Evolutionary conservation across 495 filamentous ascomycete species (phyloP), one percentile per base, ranked within the genome.

Genomic region (Rhypophila decipiens): DNA sequence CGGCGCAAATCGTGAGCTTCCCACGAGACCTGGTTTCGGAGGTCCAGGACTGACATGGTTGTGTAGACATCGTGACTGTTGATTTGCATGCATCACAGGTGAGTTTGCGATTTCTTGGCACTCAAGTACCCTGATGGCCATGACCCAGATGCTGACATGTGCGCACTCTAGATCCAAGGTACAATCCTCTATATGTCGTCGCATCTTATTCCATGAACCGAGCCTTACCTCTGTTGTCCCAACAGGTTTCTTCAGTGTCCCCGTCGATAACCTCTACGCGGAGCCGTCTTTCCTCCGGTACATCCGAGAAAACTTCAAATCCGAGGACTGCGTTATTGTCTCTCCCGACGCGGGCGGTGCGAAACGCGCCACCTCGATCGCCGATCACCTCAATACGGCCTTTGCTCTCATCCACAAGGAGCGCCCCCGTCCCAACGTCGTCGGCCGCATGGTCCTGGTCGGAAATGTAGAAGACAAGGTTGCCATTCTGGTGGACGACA

Each of bases 401-500:
- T 98, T 98, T 67, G 93, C 93, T n/a, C 82, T 98, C 24, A 98
- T 98, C 61, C 93, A 97, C 80, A 97, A 97, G 71, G 91, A 97
- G 69, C 89, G 93, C 44, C 85, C 90, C 1, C 79, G 90, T 19
- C 91, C 93, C 44, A 96, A 96, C 64, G 93, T 96, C 66, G 91
- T 97, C 52, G 88, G 86, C 18, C 86, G 86, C 57, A 98, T 98
- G 93, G 90, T 91, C 55, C 84, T 95, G 27, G 86, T 95, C 47
- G 88, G 88, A 41, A 85, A 87, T 40, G 75, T 80, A 53, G 77
- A 80, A 65, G 68, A 73, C 61, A 76, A 76, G 55, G 69, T 75
- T 21, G 71, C 72, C n/a, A 74, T 78, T 41, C 70, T 77, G 8
- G 74, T 76, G 60, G 74, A 82, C 58, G 84, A 88, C 54, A 90